These are phyloP conservation scores for Hibiscus tridactylites DNA, from an alignment of 345 rosid species.

Conservation along the genomic window DNA sequence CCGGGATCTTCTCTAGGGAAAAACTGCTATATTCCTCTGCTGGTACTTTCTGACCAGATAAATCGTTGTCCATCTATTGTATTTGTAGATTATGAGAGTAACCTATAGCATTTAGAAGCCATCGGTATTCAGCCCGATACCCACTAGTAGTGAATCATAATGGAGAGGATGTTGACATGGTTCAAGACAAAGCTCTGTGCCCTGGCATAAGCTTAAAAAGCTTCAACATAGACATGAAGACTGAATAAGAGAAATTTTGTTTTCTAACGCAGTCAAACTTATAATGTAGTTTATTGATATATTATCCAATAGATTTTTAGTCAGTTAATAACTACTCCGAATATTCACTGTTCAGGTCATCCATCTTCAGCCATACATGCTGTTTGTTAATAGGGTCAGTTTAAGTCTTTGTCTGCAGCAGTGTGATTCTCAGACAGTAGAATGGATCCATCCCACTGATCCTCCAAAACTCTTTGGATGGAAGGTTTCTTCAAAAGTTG, in stretches of 20 bases:
- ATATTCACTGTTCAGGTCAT: constrained; percentile 56
- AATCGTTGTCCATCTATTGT: not conserved
- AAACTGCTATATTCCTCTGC: not conserved
- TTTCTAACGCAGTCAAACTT: not conserved
- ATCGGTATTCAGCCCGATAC: not conserved
- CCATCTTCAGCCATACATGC: constrained; percentile 83
- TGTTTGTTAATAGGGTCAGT: constrained; percentile 79
- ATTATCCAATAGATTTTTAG: constrained; percentile 2
- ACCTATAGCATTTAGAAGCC: not conserved
- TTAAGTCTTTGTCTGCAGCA: constrained; percentile 72
- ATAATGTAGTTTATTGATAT: not conserved
- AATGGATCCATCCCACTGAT: constrained; percentile 85
- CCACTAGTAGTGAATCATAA: not conserved
- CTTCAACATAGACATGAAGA: not conserved
- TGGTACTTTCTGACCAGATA: not conserved
- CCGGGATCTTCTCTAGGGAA: not conserved
- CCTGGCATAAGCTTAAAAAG: not conserved
- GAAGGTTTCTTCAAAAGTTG: constrained; percentile 60
- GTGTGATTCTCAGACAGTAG: constrained; percentile 64
- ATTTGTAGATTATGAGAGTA: not conserved
- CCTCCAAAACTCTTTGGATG: constrained; percentile 77
- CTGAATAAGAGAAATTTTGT: not conserved
- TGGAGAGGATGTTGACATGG: not conserved
- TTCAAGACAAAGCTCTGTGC: not conserved
- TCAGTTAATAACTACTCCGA: constrained; percentile 11